Evolutionary conservation across 768 basidiomycete species (phyloP).

Genomic region (Pisolithus sp.): DNA sequence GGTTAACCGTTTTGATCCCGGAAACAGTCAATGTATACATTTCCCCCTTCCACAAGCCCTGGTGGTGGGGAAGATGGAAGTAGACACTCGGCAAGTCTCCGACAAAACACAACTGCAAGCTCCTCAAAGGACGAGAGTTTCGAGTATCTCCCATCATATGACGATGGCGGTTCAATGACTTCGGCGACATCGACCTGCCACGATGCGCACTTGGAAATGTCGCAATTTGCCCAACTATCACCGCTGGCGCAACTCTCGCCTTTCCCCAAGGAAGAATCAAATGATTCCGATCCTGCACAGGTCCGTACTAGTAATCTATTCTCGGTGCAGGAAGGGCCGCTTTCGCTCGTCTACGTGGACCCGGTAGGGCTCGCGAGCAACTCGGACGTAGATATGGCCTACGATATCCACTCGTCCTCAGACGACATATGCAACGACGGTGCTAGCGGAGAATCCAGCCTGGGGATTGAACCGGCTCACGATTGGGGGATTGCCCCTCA

Average conservation of each 20-base stretch:
- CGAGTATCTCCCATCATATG: conserved; percentile 2
- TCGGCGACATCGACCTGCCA: conserved; percentile 4
- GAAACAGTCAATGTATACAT: conserved; percentile 42
- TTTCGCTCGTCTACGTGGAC: conserved; percentile 19
- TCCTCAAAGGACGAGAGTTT: conserved; percentile 23
- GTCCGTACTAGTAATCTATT: conserved; percentile 6
- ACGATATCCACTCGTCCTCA: conserved; percentile 5
- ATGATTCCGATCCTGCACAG: conserved; percentile 7
- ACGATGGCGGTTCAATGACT: conserved; percentile 1
- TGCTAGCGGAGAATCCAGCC: conserved; percentile 6
- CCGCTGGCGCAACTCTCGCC: conserved; percentile 10
- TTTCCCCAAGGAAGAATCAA: conserved; percentile 13
- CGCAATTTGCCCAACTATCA: conserved; percentile 17
- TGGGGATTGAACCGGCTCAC: background rate
- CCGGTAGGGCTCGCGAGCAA: conserved; percentile 17
- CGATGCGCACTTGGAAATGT: conserved; percentile 11
- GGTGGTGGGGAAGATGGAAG: conserved; percentile 10
- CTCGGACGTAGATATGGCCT: conserved; percentile 14
- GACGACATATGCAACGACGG: conserved; percentile 13
- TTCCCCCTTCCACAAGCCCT: conserved; percentile 25
- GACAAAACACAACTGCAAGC: background rate
- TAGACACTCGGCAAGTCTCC: conserved; percentile 22
- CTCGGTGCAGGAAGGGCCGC: conserved; percentile 16
- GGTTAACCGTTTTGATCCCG: conserved; percentile 1
- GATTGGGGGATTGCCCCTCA: background rate